A percentile compares a stretch with the other conserved stretches of the same genome.
Evolutionary conservation across 1,284 basidiomycete species (phyloP).

Genomic region (Rhodotorula sp.): DNA sequence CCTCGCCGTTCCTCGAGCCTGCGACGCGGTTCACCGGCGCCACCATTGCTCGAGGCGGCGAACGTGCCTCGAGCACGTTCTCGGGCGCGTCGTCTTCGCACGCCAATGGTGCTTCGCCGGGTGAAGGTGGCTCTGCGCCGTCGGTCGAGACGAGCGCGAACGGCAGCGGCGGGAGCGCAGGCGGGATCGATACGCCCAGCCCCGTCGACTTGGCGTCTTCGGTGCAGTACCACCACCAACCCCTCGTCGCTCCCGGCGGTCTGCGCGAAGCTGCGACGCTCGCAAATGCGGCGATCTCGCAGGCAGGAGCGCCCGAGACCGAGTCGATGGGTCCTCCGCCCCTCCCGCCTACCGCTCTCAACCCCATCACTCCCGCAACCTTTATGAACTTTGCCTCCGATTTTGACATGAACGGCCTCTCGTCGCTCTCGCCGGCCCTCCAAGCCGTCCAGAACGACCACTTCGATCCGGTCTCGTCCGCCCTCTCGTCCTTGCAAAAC

Average conservation of each 20-base stretch:
- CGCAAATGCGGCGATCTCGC: not conserved
- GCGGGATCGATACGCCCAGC: conserved; percentile 33
- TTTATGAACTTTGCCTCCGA: conserved; percentile 42
- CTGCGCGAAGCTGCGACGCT: not conserved
- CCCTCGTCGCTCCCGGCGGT: not conserved
- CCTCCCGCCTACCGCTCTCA: conserved; percentile 5
- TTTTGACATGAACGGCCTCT: conserved; percentile 28
- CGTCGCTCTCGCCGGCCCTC: conserved; percentile 25
- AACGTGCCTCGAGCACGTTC: conserved; percentile 2
- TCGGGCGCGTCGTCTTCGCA: not conserved
- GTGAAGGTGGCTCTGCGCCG: not conserved
- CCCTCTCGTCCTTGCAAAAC: conserved; percentile 9
- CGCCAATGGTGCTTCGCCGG: not conserved
- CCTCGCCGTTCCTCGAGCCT: conserved; percentile 26
- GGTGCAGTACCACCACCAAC: not conserved
- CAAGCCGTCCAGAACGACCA: not conserved
- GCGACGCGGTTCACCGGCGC: not conserved
- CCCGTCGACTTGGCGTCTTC: conserved; percentile 31
- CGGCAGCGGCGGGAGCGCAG: not conserved
- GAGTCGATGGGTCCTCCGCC: conserved; percentile 40
- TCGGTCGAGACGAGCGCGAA: not conserved
- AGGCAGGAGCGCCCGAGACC: conserved; percentile 6
- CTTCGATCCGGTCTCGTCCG: not conserved
- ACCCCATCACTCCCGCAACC: conserved; percentile 41
- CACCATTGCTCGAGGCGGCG: not conserved